These are phyloP conservation scores for Cryptococcus sp. DNA, from an alignment of 1,284 basidiomycete genomes.

Conservation along the genomic window DNA sequence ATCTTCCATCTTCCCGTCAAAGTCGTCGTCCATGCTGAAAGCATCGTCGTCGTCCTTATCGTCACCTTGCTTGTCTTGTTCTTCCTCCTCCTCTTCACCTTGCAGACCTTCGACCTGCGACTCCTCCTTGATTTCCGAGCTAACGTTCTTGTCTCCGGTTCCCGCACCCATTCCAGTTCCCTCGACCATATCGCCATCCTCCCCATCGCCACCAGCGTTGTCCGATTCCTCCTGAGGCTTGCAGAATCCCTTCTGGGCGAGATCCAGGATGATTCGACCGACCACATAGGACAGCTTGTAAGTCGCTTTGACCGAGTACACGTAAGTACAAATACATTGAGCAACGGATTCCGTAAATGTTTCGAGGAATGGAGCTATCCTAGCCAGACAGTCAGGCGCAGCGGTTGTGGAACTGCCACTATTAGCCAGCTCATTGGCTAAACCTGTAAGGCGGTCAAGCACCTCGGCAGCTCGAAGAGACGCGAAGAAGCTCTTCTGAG, in stretches of 20 bases:
- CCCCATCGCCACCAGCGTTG: conserved; percentile 51
- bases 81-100: conserved; percentile 65
- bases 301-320: conserved; percentile 63
- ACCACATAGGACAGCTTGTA: conserved; percentile 85
- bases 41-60: conserved; percentile 65
- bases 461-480: conserved; percentile 47
- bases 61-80: conserved; percentile 61
- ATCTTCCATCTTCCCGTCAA: conserved; percentile 80
- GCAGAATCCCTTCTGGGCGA: conserved; percentile 90
- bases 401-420: conserved; percentile 5
- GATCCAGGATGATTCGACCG: conserved; percentile 69
- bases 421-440: conserved; percentile 23
- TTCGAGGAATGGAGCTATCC: conserved; percentile 52
- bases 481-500: conserved; percentile 26
- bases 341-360: conserved; percentile 64
- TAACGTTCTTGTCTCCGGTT: conserved; percentile 79
- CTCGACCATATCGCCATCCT: conserved; percentile 61
- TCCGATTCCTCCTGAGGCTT: conserved; percentile 71
- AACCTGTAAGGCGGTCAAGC: conserved; percentile 34
- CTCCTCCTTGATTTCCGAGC: conserved; percentile 91
- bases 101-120: conserved; percentile 93
- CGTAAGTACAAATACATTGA: conserved; percentile 22
- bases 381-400: conserved; percentile 30
- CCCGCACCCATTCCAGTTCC: conserved; percentile 88
- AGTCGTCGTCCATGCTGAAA: conserved; percentile 63